Conservation (phyloP, 2,329 filamentous ascomycete species). For the Colletotrichum chlorophyti region DNA sequence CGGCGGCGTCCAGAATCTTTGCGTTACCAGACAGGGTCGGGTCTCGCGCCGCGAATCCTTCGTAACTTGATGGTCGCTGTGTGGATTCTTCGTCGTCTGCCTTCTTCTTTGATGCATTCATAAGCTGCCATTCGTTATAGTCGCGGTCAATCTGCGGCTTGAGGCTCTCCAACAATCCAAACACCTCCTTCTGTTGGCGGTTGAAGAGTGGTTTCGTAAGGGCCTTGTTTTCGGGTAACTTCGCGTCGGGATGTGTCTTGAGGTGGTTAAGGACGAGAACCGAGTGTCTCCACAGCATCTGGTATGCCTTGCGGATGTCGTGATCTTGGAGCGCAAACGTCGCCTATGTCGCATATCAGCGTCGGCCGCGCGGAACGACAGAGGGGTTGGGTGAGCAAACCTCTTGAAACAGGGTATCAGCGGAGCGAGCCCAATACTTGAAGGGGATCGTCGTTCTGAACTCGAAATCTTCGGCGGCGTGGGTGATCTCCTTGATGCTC, state of each 20-base stretch:
- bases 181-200: constrained; percentile 58
- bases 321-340: constrained; percentile 84
- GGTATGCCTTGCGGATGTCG: constrained; percentile 86
- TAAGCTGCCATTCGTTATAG: constrained; percentile 71
- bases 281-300: constrained; percentile 90
- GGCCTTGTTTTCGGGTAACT: constrained; percentile 68
- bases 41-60: constrained; percentile 61
- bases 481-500: constrained; percentile 78
- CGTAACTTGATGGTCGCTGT: constrained; percentile 43
- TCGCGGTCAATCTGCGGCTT: constrained; percentile 79
- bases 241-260: constrained; percentile 77
- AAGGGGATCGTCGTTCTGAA: constrained; percentile 81
- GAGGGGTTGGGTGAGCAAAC: constrained; percentile 51
- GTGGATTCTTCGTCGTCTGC: constrained; percentile 29
- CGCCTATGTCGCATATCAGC: constrained; percentile 61
- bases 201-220: constrained; percentile 62
- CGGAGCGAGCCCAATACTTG: constrained; percentile 82
- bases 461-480: constrained; percentile 78
- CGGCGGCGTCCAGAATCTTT: constrained; percentile 71
- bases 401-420: constrained; percentile 81
- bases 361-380: not conserved
- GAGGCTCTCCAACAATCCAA: constrained; percentile 76
- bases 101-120: constrained; percentile 49
- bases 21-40: constrained; percentile 64
- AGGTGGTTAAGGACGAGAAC: constrained; percentile 82